Evolutionary conservation across 306 rosid genomes (phyloP).

Genomic region (Vigna nakashimae): DNA sequence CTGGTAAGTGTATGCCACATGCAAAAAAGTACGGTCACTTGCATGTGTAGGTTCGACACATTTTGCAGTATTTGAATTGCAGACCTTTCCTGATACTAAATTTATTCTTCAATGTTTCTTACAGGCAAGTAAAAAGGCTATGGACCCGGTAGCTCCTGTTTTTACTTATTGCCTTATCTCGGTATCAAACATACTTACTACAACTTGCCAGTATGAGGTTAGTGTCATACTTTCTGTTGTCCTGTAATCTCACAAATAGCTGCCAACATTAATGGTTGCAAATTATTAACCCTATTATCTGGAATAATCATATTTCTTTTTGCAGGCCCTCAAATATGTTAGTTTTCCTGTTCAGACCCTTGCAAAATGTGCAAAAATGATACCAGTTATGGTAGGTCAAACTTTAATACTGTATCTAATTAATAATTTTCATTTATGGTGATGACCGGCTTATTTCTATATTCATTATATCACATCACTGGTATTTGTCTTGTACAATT

Average conservation of each 20-base stretch:
- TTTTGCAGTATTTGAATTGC: slow-evolving; percentile 32
- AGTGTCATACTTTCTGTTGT: slow-evolving; percentile 31
- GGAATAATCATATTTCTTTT: slow-evolving; percentile 22
- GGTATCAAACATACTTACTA: slow-evolving; percentile 83
- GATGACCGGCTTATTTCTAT: slow-evolving; percentile 7
- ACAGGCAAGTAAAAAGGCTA: slow-evolving; percentile 78
- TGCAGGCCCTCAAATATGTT: slow-evolving; percentile 98
- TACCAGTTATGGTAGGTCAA: slow-evolving; percentile 93
- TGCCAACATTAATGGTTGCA: slow-evolving; percentile 22
- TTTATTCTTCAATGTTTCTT: slow-evolving; percentile 20
- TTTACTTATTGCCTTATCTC: slow-evolving; percentile 85
- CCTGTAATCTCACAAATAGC: slow-evolving; percentile 7
- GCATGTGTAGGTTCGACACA: not conserved
- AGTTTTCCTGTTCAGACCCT: slow-evolving; percentile 98
- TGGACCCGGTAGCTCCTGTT: slow-evolving; percentile 91
- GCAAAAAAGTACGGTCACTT: slow-evolving; percentile 22
- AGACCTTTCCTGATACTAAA: slow-evolving; percentile 4
- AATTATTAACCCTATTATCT: slow-evolving; percentile 5
- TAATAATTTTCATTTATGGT: slow-evolving; percentile 8
- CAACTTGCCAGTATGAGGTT: slow-evolving; percentile 98
- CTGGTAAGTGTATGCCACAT: slow-evolving; percentile 56
- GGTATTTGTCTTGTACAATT: slow-evolving; percentile 26
- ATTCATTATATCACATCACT: not conserved
- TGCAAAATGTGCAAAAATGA: slow-evolving; percentile 97
- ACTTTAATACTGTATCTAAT: not conserved